Percentiles rank a stretch among this genome's conserved stretches.
Evolutionary conservation across 2,329 filamentous ascomycete genomes (phyloP).

Genomic region (Pestalotiopsis sp.): DNA sequence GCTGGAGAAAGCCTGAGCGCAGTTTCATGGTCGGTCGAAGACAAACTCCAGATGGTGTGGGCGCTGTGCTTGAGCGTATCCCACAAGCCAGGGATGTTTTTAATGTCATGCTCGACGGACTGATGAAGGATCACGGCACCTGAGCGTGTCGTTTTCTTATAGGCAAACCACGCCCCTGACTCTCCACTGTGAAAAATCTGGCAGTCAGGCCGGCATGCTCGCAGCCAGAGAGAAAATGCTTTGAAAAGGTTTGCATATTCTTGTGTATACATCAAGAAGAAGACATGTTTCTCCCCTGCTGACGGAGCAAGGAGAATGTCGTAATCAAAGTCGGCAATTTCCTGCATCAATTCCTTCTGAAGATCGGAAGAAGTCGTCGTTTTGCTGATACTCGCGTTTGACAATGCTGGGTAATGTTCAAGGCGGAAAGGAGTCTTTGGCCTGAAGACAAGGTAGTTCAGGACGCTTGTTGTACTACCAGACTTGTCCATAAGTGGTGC

Average conservation of each 20-base stretch:
- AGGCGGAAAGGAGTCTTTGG: conserved; percentile 13
- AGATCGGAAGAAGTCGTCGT: conserved; percentile 10
- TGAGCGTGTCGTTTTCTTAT: conserved; percentile 24
- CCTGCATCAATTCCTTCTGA: neutral
- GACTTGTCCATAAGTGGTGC: conserved; percentile 16
- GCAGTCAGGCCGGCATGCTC: conserved; percentile 24
- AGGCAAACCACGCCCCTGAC: conserved; percentile 25
- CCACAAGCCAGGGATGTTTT: conserved; percentile 26
- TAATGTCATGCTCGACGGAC: conserved; percentile 23
- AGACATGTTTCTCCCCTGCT: neutral
- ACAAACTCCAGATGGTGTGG: conserved; percentile 15
- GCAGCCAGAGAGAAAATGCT: conserved; percentile 14
- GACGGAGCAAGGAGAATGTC: conserved; percentile 3
- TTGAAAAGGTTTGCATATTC: conserved; percentile 1
- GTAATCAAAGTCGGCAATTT: conserved; percentile 1
- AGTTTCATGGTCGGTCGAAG: conserved; percentile 8
- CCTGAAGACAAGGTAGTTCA: conserved; percentile 27
- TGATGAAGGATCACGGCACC: conserved; percentile 32
- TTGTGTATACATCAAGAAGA: conserved; percentile 6
- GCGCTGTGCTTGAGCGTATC: conserved; percentile 26
- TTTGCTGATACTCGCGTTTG: conserved; percentile 5
- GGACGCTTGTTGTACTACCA: conserved; percentile 11
- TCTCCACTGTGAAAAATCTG: conserved; percentile 27
- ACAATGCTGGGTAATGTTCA: conserved; percentile 21
- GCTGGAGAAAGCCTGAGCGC: neutral